Base-by-base conservation (phyloP, 2,329 filamentous ascomycete genomes). In the Sphaceloma murrayae region DNA sequence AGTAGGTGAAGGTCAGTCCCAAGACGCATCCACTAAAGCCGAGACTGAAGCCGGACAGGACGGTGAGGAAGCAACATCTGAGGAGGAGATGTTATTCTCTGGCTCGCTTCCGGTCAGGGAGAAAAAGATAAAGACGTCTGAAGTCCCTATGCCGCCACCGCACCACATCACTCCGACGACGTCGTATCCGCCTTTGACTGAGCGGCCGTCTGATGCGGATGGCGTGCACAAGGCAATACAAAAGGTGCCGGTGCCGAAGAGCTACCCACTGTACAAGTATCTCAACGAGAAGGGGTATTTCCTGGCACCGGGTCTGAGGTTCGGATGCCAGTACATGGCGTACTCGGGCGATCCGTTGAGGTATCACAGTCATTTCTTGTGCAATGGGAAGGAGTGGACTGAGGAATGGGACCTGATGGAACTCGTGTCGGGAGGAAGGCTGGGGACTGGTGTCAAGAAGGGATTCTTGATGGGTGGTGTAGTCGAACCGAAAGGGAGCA, bases 361-460 rank as follows among this genome's bases (percentile, higher is more conserved):
- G 8, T 98, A 93, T 61, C 91, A 98, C 63, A 91, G 86, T 34
- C 91, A 98, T 62, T 96, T 94, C 61, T 74, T 94, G 54, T 85
- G 82, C 5, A 82, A 81, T n/a, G 78, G 83, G 22, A 77, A 83
- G 54, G 78, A 72, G n/a, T 96, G 87, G 86, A 79, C 95, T 49
- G 77, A 94, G 55, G 78, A 87, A 53, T 81, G 98, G 46, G 75
- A 83, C 27, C 68, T 96, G 56, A 73, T 95, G 53, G 84, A 94
- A 52, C 68, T 98, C 10, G 81, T 96, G 11, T 82, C 80, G 14
- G 87, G 86, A 5, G 91, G 91, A 4, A 74, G 91, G 53, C 63
- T 98, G 50, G 91, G 88, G 0, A 96, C 91, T 2, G 85, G 85
- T 39, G 91, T 96, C 14, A 98, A 98, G 71, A 98, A 98, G 65